A percentile compares a stretch with the other conserved stretches of the same genome.
Conservation (phyloP, 495 filamentous ascomycete species). For the Halenospora varia region DNA sequence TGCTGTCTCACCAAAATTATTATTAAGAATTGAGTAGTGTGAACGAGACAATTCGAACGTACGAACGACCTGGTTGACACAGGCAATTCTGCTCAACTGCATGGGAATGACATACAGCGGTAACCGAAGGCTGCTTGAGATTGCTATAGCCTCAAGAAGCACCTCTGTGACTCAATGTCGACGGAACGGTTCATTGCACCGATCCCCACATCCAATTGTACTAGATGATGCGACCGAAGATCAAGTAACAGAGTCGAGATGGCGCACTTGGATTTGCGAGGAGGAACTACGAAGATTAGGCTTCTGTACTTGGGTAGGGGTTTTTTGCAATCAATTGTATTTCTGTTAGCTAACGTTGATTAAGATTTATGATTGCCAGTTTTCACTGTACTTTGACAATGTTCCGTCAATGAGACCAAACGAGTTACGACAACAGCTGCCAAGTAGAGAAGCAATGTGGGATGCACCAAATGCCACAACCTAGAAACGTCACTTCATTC, state of each 20-base stretch:
- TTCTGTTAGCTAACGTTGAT: not conserved
- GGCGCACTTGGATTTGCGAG: not conserved
- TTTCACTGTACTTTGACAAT: not conserved
- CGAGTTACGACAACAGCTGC: not conserved
- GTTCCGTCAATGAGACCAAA: not conserved
- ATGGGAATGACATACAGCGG: not conserved
- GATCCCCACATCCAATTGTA: not conserved
- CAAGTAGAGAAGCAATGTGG: not conserved
- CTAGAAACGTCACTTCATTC: not conserved
- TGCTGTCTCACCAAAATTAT: not conserved
- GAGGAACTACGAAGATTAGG: not conserved
- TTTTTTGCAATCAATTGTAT: not conserved
- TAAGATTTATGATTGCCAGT: not conserved
- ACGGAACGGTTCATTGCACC: not conserved
- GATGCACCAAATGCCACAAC: not conserved
- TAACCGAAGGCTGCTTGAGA: not conserved
- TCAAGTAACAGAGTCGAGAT: not conserved
- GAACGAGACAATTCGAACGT: not conserved
- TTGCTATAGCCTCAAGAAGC: not conserved
- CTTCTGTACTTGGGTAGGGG: not conserved
- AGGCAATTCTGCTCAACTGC: not conserved
- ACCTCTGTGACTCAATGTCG: not conserved
- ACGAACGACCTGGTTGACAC: not conserved
- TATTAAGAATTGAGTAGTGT: not conserved
- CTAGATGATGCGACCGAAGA: not conserved